These are phyloP conservation scores for Apophysomyces elegans DNA, from an alignment of 371 early-diverging fungal species.

Conservation along the genomic window DNA sequence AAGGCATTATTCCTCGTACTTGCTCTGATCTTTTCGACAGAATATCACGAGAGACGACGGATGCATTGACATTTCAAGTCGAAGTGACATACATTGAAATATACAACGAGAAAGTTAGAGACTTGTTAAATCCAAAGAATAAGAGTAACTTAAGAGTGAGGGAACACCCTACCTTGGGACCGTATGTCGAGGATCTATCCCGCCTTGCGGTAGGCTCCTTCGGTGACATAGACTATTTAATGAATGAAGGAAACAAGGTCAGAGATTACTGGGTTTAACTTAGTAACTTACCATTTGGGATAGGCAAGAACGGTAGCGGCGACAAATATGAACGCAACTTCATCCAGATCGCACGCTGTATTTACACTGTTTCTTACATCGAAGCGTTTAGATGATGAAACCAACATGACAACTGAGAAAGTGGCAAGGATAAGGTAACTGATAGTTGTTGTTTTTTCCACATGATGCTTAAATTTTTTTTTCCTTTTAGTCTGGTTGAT, in stretches of 20 bases:
- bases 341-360: constrained; percentile 93
- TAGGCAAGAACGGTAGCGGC: constrained; percentile 87
- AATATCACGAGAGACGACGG: constrained; percentile 45
- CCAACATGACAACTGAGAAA: constrained; percentile 68
- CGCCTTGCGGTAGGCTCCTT: constrained; percentile 78
- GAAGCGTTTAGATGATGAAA: constrained; percentile 54
- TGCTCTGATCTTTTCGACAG: constrained; percentile 78
- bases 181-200: constrained; percentile 89
- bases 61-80: constrained; percentile 63
- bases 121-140: constrained; percentile 80
- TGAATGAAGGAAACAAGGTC: constrained; percentile 88
- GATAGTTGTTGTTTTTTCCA: neutral
- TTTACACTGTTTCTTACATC: constrained; percentile 84
- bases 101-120: constrained; percentile 87
- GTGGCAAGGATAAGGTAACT: constrained; percentile 67
- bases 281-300: neutral
- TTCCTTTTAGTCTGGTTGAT: constrained; percentile 70
- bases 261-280: neutral
- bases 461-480: neutral
- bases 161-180: constrained; percentile 86
- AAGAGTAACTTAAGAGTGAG: constrained; percentile 79
- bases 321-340: constrained; percentile 96
- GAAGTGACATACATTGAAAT: constrained; percentile 87
- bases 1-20: constrained; percentile 83
- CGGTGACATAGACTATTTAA: constrained; percentile 73